Evolutionary conservation across 768 basidiomycete species (phyloP), one percentile per base, ranked within the genome.

Genomic region (Leccinum aurantiacum): DNA sequence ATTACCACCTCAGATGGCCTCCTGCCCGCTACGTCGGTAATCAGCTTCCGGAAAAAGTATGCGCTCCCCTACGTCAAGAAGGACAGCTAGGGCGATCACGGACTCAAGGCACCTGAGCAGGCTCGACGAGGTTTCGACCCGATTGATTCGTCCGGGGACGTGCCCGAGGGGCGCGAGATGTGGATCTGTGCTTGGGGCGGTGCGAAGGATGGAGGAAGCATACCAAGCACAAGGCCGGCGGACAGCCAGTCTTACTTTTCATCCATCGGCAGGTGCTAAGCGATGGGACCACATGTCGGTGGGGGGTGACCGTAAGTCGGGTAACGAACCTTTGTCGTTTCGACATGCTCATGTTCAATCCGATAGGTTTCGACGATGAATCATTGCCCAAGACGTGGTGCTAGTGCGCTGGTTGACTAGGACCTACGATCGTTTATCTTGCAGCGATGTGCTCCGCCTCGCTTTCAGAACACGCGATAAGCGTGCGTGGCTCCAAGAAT

Each of bases 1-100:
- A 31, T 3, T 10, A 31, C 29, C 29, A 9, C 29, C 29, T 31
- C 29, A 31, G 29, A 31, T 31, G 29, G 7, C 7, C 27, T 31
- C 29, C 29, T 10, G 29, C 29, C 29, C 29, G 29, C 29, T 31
- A 31, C 29, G 31, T 0, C 72, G 27, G 51, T 59, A 25, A 41
- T 15, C n/a, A 80, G 86, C 19, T 91, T 90, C 3, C 93, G 91
- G 90, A 77, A 82, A 50, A 88, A 88, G 67, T 84, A 89, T 68
- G 78, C 81, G 19, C 82, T 93, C 17, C 91, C 91, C 74, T 93
- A 86, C 65, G 80, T 83, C 48, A 88, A 91, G 68, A 81, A 83
- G 4, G 82, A 79, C 13, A 72, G 80, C 38, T 5, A 83, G 80
- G 48, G 77, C 86, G 55, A 84, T 84, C n/a, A 89, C 89, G 17